Evolutionary conservation across 257 asterid genomes (phyloP).

Genomic region (Fraxinus pennsylvanica): DNA sequence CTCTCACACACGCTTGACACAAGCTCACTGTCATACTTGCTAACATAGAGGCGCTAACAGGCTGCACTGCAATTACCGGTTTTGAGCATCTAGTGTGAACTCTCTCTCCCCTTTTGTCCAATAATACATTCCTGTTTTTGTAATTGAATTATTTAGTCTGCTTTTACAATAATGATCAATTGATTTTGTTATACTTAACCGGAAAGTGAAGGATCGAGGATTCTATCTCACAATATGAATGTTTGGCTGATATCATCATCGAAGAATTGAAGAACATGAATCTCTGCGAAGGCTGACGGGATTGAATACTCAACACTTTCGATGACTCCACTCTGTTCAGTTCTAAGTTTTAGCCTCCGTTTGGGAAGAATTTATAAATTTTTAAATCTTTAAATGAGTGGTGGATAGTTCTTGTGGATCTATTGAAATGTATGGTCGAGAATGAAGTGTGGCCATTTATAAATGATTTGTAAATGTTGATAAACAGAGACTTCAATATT

Average conservation of each 20-base stretch:
- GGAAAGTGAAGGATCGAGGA: not conserved
- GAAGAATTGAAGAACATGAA: not conserved
- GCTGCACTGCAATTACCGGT: not conserved
- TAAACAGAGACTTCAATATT: not conserved
- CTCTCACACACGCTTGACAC: not conserved
- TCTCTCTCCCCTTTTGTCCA: too few species aligned
- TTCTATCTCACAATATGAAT: not conserved
- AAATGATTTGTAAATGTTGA: too few species aligned
- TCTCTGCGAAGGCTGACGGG: not conserved
- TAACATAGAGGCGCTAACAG: not conserved
- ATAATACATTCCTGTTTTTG: not conserved
- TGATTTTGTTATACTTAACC: not conserved
- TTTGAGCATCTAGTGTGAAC: not conserved
- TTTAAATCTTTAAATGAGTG: too few species aligned
- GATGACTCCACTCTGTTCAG: not conserved
- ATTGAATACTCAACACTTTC: not conserved
- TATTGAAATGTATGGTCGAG: too few species aligned
- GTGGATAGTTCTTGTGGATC: too few species aligned
- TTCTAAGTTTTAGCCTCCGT: not conserved
- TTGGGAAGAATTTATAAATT: too few species aligned
- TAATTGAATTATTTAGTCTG: not conserved
- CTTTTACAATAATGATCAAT: not conserved
- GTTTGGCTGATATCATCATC: not conserved
- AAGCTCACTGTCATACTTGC: not conserved
- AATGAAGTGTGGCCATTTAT: too few species aligned